Evolutionary conservation across 2,329 filamentous ascomycete species (phyloP).

Genomic region (Phaeoacremonium minimum): DNA sequence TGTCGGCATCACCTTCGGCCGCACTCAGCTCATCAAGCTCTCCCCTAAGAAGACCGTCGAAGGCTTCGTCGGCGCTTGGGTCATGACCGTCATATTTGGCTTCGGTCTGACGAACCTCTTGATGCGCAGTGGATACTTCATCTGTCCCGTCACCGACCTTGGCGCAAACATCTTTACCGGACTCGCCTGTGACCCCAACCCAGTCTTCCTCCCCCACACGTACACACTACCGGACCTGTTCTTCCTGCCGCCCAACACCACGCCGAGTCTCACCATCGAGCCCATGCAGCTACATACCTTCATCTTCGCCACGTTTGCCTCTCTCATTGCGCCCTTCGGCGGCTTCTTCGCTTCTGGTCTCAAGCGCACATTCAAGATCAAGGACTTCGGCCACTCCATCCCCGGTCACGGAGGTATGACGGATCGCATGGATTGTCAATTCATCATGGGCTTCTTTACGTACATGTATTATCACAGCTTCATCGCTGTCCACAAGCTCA

Average conservation of each 20-base stretch:
- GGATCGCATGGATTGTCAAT: slow-evolving; percentile 98
- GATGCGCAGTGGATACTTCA: slow-evolving; percentile 93
- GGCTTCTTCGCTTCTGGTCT: slow-evolving; percentile 97
- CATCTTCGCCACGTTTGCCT: slow-evolving; percentile 87
- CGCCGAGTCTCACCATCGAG: slow-evolving; percentile 66
- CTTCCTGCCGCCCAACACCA: slow-evolving; percentile 56
- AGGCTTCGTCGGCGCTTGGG: slow-evolving; percentile 93
- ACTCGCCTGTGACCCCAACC: slow-evolving; percentile 84
- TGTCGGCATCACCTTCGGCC: slow-evolving; percentile 93
- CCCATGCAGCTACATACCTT: slow-evolving; percentile 95
- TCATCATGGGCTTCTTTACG: slow-evolving; percentile 98
- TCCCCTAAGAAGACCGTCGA: slow-evolving; percentile 99
- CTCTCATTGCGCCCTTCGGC: slow-evolving; percentile 92
- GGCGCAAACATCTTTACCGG: slow-evolving; percentile 91
- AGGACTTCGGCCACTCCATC: slow-evolving; percentile 98
- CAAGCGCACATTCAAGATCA: slow-evolving; percentile 99
- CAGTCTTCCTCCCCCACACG: slow-evolving; percentile 76
- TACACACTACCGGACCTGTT: slow-evolving; percentile 72
- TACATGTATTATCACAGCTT: slow-evolving; percentile 99
- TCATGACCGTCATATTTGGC: slow-evolving; percentile 88
- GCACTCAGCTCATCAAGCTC: slow-evolving; percentile 94
- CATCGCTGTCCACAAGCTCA: slow-evolving; percentile 83
- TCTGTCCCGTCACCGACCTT: slow-evolving; percentile 94
- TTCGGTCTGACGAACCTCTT: slow-evolving; percentile 77
- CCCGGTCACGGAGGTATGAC: slow-evolving; percentile 97